Conservation (phyloP, 257 asterid genomes). For the Euphrasia confusa region DNA sequence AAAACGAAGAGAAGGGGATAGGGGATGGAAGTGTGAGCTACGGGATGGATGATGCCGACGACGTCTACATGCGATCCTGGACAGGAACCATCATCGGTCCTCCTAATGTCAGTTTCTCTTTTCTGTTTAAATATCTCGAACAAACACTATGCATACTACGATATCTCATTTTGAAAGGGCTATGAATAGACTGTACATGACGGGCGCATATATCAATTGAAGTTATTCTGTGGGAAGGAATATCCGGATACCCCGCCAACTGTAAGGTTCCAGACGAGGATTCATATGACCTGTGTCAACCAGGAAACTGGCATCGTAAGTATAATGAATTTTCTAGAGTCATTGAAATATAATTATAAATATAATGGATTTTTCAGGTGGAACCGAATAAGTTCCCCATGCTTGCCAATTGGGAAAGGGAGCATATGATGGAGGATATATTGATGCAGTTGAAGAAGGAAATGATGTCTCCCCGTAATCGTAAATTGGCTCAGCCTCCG, state of each 20-base stretch:
- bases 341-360: constrained; percentile 1
- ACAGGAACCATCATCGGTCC: constrained; percentile 90
- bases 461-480: constrained; percentile 77
- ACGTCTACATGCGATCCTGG: constrained; percentile 84
- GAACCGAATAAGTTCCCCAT: constrained; percentile 68
- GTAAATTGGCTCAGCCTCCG: constrained; percentile 70
- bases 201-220: constrained; percentile 77
- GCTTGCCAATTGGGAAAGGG: constrained; percentile 78
- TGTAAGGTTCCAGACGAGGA: constrained; percentile 70
- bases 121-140: not conserved
- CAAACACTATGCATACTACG: not conserved
- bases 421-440: constrained; percentile 84
- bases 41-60: constrained; percentile 88
- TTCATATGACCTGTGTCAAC: constrained; percentile 74
- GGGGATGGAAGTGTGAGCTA: constrained; percentile 93
- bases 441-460: constrained; percentile 66
- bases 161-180: constrained; percentile 11
- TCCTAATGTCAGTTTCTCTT: constrained; percentile 53
- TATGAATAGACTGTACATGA: constrained; percentile 64
- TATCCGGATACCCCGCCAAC: constrained; percentile 74
- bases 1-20: constrained; percentile 88
- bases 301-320: constrained; percentile 69
- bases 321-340: constrained; percentile 5
- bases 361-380: constrained; percentile 42
- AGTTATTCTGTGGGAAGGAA: constrained; percentile 72